These are phyloP conservation scores for Trichoderma oligosporum DNA, from an alignment of 2,329 filamentous ascomycete species.

Conservation along the genomic window DNA sequence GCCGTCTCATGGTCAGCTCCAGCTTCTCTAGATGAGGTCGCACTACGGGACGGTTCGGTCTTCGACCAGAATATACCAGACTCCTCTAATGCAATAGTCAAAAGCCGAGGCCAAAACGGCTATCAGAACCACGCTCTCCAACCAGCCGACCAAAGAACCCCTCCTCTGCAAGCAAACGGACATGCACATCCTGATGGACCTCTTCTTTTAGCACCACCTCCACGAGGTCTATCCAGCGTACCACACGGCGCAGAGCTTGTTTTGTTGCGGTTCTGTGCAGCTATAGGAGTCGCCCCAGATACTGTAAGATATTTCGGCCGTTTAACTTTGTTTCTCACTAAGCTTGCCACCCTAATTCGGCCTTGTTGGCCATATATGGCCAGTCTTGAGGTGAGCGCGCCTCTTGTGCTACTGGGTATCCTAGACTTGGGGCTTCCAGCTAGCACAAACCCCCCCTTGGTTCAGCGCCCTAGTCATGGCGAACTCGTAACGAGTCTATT, in stretches of 20 bases:
- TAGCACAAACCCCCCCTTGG: background rate
- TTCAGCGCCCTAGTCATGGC: slow-evolving; percentile 19
- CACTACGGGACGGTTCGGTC: background rate
- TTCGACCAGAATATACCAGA: background rate
- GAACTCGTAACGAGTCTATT: slow-evolving; percentile 21
- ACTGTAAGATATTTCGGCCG: slow-evolving; percentile 41
- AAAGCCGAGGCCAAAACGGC: slow-evolving; percentile 11
- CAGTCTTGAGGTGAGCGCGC: slow-evolving; percentile 61
- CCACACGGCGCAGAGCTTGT: slow-evolving; percentile 35
- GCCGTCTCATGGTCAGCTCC: slow-evolving; percentile 1
- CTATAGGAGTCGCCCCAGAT: slow-evolving; percentile 30
- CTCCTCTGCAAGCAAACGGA: slow-evolving; percentile 2
- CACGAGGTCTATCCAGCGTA: slow-evolving; percentile 30
- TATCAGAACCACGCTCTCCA: background rate
- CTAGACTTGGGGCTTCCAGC: slow-evolving; percentile 55
- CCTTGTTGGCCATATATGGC: slow-evolving; percentile 70
- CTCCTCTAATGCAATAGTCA: slow-evolving; percentile 14
- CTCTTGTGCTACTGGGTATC: slow-evolving; percentile 64
- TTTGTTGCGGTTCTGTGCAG: slow-evolving; percentile 31
- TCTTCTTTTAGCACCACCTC: slow-evolving; percentile 50
- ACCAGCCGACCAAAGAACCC: background rate
- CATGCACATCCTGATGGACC: slow-evolving; percentile 32
- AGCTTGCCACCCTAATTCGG: slow-evolving; percentile 60
- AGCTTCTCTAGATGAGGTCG: background rate
- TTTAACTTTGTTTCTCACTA: slow-evolving; percentile 62